Conservation (phyloP, 805 yeast genomes). For the Wickerhamomyces strasburgensis region DNA sequence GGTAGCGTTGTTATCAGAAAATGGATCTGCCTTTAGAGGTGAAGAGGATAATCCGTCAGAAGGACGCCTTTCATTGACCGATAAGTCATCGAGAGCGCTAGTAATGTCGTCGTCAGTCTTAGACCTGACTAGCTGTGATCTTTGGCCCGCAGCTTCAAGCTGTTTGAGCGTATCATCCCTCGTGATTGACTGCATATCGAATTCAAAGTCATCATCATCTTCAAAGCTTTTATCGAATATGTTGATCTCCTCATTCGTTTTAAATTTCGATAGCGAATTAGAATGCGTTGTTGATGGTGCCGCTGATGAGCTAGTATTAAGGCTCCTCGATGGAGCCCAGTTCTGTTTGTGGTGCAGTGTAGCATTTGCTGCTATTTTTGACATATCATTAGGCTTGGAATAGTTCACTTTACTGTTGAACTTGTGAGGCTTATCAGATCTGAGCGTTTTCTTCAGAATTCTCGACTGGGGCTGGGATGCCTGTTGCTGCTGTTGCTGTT, state of each 20-base stretch:
- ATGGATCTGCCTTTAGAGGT: no score
- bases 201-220: constrained; percentile 18
- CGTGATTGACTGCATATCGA: constrained; percentile 15
- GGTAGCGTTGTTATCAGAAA: not conserved
- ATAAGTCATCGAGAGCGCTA: constrained; percentile 1
- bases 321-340: constrained; percentile 23
- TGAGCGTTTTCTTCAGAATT: constrained; percentile 30
- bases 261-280: not conserved
- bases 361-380: constrained; percentile 26
- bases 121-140: constrained; percentile 17
- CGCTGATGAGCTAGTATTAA: constrained; percentile 2
- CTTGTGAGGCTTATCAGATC: constrained; percentile 23
- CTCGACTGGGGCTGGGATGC: constrained; percentile 14
- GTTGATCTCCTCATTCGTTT: constrained; percentile 15
- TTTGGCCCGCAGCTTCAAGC: constrained; percentile 22
- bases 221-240: constrained; percentile 23
- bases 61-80: not conserved
- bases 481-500: constrained; percentile 14
- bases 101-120: constrained; percentile 8
- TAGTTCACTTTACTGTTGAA: constrained; percentile 12
- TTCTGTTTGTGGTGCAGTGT: constrained; percentile 8
- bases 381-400: constrained; percentile 17
- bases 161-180: constrained; percentile 24
- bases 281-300: not conserved
- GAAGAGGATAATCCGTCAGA: no score